These are phyloP conservation scores for Brettanomyces bruxellensis DNA, from an alignment of 805 yeast genomes.

Conservation along the genomic window DNA sequence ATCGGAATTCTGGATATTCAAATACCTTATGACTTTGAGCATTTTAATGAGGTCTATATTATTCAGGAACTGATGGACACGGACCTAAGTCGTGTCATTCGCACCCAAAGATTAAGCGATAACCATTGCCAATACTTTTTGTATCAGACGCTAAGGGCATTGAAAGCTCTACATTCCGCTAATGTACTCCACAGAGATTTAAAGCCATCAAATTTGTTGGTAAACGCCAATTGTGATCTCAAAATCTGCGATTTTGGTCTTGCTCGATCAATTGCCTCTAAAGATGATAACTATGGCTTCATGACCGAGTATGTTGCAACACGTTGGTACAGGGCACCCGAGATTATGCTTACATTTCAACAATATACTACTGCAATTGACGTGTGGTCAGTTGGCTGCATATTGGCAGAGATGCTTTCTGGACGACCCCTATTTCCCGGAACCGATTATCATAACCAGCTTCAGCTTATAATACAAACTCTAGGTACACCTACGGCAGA, in stretches of 20 bases:
- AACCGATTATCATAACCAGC: slow-evolving; percentile 84
- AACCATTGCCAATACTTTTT: slow-evolving; percentile 92
- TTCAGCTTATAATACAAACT: slow-evolving; percentile 73
- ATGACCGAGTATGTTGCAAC: slow-evolving; percentile 98
- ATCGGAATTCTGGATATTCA: slow-evolving; percentile 85
- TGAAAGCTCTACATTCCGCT: slow-evolving; percentile 89
- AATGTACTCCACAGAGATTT: slow-evolving; percentile 89
- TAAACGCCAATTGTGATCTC: slow-evolving; percentile 89
- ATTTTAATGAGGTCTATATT: slow-evolving; percentile 79
- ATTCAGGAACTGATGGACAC: slow-evolving; percentile 87
- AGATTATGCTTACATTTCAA: slow-evolving; percentile 90
- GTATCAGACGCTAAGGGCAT: slow-evolving; percentile 83
- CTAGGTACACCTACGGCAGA: slow-evolving; percentile 83
- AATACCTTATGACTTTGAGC: slow-evolving; percentile 65
- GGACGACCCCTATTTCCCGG: slow-evolving; percentile 92
- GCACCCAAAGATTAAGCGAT: slow-evolving; percentile 76
- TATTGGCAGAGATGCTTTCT: slow-evolving; percentile 79
- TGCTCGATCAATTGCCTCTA: slow-evolving; percentile 59
- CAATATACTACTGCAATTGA: slow-evolving; percentile 93
- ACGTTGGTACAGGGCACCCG: slow-evolving; percentile 97
- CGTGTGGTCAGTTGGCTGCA: slow-evolving; percentile 96
- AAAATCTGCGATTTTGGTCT: slow-evolving; percentile 93
- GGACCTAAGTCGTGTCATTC: slow-evolving; percentile 71
- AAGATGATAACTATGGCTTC: slow-evolving; percentile 61
- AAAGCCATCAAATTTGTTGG: slow-evolving; percentile 78